Conservation (phyloP, 1,139 yeast species). For the Petasospora fabianii region DNA sequence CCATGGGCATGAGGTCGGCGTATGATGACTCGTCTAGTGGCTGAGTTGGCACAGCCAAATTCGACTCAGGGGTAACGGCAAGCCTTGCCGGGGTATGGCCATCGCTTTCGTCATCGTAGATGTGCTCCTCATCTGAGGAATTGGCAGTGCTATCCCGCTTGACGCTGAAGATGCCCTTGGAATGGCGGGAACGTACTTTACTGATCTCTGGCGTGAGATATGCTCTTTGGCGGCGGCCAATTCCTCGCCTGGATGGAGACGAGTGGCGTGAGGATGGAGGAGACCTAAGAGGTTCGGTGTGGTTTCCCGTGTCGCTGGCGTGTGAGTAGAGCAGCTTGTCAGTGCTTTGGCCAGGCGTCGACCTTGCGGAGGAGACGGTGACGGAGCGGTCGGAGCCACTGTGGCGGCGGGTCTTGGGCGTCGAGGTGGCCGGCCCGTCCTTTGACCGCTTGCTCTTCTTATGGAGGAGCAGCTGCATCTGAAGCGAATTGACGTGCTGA, state of each 20-base stretch:
- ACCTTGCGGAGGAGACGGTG: conserved; percentile 1
- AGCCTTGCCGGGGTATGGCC: neutral
- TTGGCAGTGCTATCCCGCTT: conserved; percentile 1
- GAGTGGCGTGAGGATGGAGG: neutral
- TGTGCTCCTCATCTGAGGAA: neutral
- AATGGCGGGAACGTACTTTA: conserved; percentile 6
- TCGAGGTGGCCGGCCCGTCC: conserved; percentile 5
- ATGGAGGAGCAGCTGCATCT: neutral
- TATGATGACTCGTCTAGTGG: no score
- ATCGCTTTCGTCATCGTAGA: neutral
- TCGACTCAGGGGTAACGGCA: neutral
- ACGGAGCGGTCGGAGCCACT: neutral
- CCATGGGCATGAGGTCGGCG: no score
- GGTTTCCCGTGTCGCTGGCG: neutral
- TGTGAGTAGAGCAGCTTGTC: neutral
- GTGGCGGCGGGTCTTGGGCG: conserved; percentile 7
- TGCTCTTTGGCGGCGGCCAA: conserved; percentile 3
- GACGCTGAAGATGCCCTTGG: conserved; percentile 6
- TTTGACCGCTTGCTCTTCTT: conserved; percentile 2
- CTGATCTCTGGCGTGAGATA: conserved; percentile 11
- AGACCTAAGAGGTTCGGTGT: neutral
- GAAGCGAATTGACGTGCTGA: neutral
- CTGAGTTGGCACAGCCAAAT: no score
- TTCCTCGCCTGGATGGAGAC: neutral
- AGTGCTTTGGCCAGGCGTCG: conserved; percentile 2